phyloP scores from a whole-genome alignment of 306 rosid species.

The Inga laurina region DNA sequence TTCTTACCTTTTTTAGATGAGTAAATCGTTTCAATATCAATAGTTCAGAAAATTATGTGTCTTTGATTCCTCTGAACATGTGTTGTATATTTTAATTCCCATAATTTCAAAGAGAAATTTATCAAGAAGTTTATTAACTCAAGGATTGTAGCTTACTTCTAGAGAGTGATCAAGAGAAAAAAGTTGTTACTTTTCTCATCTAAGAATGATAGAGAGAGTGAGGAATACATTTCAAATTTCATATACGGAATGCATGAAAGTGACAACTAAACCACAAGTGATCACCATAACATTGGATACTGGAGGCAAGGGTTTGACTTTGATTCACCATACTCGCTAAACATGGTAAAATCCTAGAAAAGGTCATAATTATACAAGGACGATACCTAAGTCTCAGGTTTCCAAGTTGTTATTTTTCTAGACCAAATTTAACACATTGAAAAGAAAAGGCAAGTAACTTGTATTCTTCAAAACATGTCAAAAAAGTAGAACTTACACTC shows the following conservation, averaged over 20 bases:
- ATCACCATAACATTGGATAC: neutral
- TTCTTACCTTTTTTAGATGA: neutral
- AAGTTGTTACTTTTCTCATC: neutral
- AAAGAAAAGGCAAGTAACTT: slow-evolving; percentile 12
- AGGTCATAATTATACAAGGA: neutral
- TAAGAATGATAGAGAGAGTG: neutral
- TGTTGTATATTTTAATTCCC: neutral
- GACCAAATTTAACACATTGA: neutral
- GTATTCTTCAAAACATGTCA: neutral
- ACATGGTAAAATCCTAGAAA: neutral
- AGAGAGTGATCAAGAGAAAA: neutral
- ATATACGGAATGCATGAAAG: slow-evolving; percentile 1
- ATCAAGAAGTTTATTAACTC: neutral
- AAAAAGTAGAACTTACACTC: slow-evolving; percentile 64
- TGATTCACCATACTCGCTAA: neutral
- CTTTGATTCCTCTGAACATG: neutral
- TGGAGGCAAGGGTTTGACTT: neutral
- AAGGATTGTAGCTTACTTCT: neutral
- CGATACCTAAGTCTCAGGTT: neutral
- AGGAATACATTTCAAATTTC: neutral
- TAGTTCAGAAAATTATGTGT: neutral
- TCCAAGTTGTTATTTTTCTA: no score
- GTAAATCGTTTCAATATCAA: neutral
- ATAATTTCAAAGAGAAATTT: neutral
- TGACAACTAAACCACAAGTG: slow-evolving; percentile 5